Conservation (phyloP, 2,329 filamentous ascomycete species). For the Dryadomyces quercus-mongolicae region DNA sequence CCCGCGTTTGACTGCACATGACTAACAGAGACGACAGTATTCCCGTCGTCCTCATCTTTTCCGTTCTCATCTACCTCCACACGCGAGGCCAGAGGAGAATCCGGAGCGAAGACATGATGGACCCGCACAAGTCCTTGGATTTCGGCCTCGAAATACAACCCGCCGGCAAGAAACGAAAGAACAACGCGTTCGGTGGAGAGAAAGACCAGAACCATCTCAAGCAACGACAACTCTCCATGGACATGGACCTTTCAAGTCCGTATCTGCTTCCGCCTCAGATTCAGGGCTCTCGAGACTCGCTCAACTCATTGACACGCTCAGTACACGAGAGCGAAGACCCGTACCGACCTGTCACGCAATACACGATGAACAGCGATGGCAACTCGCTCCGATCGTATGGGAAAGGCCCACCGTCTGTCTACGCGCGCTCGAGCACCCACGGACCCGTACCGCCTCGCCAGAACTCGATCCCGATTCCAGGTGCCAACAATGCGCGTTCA, state of each 20-base stretch:
- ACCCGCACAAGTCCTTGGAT: slow-evolving; percentile 84
- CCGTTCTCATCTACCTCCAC: slow-evolving; percentile 66
- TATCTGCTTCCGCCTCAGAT: slow-evolving; percentile 84
- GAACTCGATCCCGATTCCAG: neutral
- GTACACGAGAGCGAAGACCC: slow-evolving; percentile 70
- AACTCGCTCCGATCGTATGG: slow-evolving; percentile 42
- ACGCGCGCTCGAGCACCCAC: slow-evolving; percentile 28
- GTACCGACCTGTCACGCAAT: slow-evolving; percentile 54
- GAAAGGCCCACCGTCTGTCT: slow-evolving; percentile 31
- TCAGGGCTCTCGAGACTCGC: slow-evolving; percentile 70
- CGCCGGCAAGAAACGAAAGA: slow-evolving; percentile 31
- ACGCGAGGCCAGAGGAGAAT: slow-evolving; percentile 63
- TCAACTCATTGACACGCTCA: slow-evolving; percentile 72
- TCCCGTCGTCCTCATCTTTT: slow-evolving; percentile 54
- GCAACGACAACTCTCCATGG: slow-evolving; percentile 52
- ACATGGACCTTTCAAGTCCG: slow-evolving; percentile 66
- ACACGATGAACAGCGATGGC: slow-evolving; percentile 40
- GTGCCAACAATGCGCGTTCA: neutral
- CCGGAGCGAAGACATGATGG: slow-evolving; percentile 64
- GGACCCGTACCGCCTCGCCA: slow-evolving; percentile 12
- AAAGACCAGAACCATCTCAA: slow-evolving; percentile 37
- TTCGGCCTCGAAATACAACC: slow-evolving; percentile 61
- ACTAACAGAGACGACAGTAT: slow-evolving; percentile 44
- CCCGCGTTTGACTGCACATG: too few species aligned
- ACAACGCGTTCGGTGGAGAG: slow-evolving; percentile 36